These are phyloP conservation scores for Ascochyta clinopodiicola DNA, from an alignment of 2,329 filamentous ascomycete genomes.

Conservation along the genomic window DNA sequence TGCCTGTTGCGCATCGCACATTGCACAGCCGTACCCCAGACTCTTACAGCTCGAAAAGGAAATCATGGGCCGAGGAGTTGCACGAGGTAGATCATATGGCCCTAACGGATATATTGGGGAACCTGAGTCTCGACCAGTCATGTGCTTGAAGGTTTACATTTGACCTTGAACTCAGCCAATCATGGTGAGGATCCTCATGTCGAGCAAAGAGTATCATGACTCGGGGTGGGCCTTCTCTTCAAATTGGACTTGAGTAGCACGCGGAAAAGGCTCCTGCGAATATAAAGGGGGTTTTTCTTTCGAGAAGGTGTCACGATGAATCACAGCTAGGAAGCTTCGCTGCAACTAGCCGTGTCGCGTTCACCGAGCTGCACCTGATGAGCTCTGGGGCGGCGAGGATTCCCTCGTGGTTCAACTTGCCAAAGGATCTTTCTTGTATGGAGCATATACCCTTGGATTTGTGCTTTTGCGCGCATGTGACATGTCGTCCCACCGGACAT, in stretches of 20 bases:
- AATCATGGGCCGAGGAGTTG: conserved; percentile 17
- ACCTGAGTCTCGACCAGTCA: conserved; percentile 29
- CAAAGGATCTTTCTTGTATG: background rate
- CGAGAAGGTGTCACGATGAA: background rate
- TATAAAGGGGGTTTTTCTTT: background rate
- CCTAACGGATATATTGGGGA: conserved; percentile 29
- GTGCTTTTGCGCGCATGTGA: background rate
- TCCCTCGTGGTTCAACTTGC: background rate
- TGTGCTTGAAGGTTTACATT: conserved; percentile 7
- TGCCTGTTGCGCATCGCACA: conserved; percentile 30
- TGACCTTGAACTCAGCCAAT: conserved; percentile 5
- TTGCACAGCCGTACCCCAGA: conserved; percentile 22
- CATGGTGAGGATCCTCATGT: background rate
- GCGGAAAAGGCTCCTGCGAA: background rate
- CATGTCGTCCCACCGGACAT: background rate
- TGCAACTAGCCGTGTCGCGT: background rate
- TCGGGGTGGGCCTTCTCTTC: background rate
- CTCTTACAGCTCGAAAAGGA: conserved; percentile 8
- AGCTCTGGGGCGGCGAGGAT: background rate
- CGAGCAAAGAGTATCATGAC: background rate
- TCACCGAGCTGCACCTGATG: background rate
- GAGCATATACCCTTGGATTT: background rate
- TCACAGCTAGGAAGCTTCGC: background rate
- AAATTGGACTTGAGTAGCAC: conserved; percentile 2
- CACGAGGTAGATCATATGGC: conserved; percentile 32